A percentile compares a stretch with the other conserved stretches of the same genome.
Conservation (phyloP, 78 protist genomes). For the Dictyostelium intermedium region DNA sequence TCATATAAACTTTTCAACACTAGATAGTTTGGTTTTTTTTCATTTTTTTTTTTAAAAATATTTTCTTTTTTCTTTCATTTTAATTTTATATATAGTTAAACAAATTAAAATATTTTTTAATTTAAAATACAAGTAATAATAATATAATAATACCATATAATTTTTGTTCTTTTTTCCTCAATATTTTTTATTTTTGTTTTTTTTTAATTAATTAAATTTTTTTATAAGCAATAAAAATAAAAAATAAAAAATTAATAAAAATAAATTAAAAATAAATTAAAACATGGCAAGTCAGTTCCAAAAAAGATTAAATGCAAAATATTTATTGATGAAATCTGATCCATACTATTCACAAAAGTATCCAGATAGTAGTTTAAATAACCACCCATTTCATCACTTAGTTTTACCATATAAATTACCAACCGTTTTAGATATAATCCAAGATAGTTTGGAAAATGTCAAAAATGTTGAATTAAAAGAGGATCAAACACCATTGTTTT, state of each 20-base stretch:
- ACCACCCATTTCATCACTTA: neutral
- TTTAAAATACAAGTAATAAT: neutral
- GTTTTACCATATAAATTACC: conserved; percentile 36
- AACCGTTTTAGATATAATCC: conserved; percentile 35
- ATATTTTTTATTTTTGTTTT: neutral
- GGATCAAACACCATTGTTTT: conserved; percentile 60
- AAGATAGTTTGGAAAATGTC: conserved; percentile 31
- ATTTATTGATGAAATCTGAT: conserved; percentile 11
- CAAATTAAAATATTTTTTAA: neutral
- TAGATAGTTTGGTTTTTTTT: neutral
- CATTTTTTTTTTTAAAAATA: no score
- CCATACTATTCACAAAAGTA: neutral
- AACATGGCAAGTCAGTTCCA: neutral
- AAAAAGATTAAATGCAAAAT: conserved; percentile 18
- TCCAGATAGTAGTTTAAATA: neutral
- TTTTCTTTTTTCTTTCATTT: neutral
- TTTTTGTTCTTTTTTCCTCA: no score
- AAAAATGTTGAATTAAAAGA: conserved; percentile 54
- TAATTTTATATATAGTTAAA: neutral
- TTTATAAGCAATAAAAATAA: neutral
- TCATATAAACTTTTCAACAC: neutral
- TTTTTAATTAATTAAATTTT: neutral
- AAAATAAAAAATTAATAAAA: neutral
- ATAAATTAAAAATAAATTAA: neutral
- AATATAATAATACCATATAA: neutral